Evolutionary conservation across 225 moss, liverwort and hornwort genomes (phyloP), one percentile per base, ranked within the genome.

Genomic region (Bryum argenteum): DNA sequence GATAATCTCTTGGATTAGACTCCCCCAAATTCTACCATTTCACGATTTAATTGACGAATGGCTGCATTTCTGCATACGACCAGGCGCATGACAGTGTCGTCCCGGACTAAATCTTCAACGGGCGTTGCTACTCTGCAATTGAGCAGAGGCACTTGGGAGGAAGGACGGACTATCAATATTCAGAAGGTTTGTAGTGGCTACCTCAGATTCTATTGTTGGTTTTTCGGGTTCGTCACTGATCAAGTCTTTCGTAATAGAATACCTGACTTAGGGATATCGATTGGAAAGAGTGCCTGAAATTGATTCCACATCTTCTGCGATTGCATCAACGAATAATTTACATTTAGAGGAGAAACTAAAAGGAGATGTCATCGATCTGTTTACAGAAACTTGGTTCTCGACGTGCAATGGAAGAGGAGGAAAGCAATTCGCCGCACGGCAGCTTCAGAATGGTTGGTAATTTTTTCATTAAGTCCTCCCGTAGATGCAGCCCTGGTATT

Each of bases 391-490:
- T 73, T 38, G 82, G 86, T 74, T 63, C 67, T 38, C 75, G 80
- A 59, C 48, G 73, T 60, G 77, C 80, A 64, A 82, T 67, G 44
- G 77, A 80, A 20, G 82, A 86, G 66, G 86, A 86, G 75, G 79
- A 78, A 48, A 79, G 77, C 63, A 77, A 77, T 17, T 86, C 86
- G 39, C 86, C 83, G 16, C 80, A 86, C 9, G 80, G 80, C 10
- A 86, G 83, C 71, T 86, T 86, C 80, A 83, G 74, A 68, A 62
- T 80, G 86, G 83, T 80, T 58, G 37, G 75, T 44, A 23, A 40
- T 52, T 21, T 44, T n/a, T 3, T n/a, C 47, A 38, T 70, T 39
- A 5, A 41, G 24, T 55, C 11, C 12, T 55, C 5, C 18, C 12
- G 10, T 38, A 6, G 8, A 44, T 21, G 62, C 18, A 58, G 5